phyloP scores from a whole-genome alignment of 352 stramenopile species.

The Pythium plurisporium region DNA sequence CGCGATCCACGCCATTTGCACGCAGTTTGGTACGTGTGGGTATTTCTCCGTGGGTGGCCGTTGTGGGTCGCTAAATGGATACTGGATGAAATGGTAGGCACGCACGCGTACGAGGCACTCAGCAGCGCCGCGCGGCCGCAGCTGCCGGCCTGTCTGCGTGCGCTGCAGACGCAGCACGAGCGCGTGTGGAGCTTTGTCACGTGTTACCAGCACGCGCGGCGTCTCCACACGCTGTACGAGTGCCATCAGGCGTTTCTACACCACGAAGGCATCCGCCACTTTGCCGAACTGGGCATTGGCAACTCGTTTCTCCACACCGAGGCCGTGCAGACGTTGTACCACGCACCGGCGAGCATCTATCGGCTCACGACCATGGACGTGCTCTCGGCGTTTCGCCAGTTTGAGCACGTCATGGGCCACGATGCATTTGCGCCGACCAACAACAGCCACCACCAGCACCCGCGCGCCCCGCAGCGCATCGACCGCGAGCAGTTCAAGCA shows the following conservation, averaged over 20 bases:
- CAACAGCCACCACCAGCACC: conserved; percentile 11
- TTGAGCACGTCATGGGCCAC: conserved; percentile 54
- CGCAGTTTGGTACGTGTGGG: conserved; percentile 65
- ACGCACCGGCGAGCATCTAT: conserved; percentile 36
- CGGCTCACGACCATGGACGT: conserved; percentile 65
- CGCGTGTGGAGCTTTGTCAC: conserved; percentile 79
- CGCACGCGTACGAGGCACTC: conserved; percentile 51
- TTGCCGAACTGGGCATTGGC: conserved; percentile 64
- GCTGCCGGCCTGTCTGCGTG: conserved; percentile 43
- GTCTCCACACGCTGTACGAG: conserved; percentile 71
- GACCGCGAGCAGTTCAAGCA: conserved; percentile 68
- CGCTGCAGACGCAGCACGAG: conserved; percentile 64
- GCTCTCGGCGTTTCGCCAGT: conserved; percentile 58
- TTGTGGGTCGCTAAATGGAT: too few species aligned
- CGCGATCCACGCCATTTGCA: conserved; percentile 50
- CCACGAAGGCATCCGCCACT: conserved; percentile 60
- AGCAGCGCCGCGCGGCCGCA: conserved; percentile 31
- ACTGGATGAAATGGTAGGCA: conserved; percentile 24
- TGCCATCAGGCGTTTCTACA: conserved; percentile 61
- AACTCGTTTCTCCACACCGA: conserved; percentile 79
- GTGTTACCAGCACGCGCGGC: conserved; percentile 66
- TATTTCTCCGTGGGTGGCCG: too few species aligned
- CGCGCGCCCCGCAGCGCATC: conserved; percentile 36
- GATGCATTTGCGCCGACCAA: conserved; percentile 40
- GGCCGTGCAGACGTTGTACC: conserved; percentile 72